A percentile compares a stretch with the other conserved stretches of the same genome.
Conservation (phyloP, 2,329 filamentous ascomycete species). For the Chalara sp. region DNA sequence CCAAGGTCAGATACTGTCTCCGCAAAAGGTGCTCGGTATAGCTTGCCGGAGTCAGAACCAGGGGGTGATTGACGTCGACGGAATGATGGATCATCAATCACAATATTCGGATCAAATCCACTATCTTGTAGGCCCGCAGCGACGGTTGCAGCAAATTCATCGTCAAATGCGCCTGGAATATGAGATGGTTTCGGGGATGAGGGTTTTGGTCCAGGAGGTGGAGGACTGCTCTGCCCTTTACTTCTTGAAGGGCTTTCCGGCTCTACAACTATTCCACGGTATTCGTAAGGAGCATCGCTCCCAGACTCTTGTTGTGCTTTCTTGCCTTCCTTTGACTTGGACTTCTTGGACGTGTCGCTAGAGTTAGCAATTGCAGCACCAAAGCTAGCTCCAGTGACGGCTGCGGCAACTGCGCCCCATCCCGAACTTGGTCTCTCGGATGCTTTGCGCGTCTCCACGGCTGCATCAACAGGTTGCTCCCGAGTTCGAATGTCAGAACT, state of each 20-base stretch:
- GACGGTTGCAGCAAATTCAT: conserved; percentile 64
- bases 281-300: conserved; percentile 15
- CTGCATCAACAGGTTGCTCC: neutral
- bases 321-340: conserved; percentile 11
- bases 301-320: conserved; percentile 3
- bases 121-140: conserved; percentile 63
- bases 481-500: conserved; percentile 3
- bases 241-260: conserved; percentile 11
- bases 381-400: conserved; percentile 36
- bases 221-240: conserved; percentile 32
- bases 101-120: conserved; percentile 64
- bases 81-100: conserved; percentile 59
- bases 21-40: conserved; percentile 43
- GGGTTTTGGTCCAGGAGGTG: conserved; percentile 52
- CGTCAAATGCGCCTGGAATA: conserved; percentile 62
- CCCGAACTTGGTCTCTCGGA: conserved; percentile 23
- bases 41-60: conserved; percentile 43
- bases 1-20: conserved; percentile 41
- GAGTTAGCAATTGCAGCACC: conserved; percentile 22
- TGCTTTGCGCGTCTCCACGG: neutral
- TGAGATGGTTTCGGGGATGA: conserved; percentile 32
- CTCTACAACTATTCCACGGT: conserved; percentile 20
- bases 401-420: conserved; percentile 48
- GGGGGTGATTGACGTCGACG: conserved; percentile 58
- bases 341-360: conserved; percentile 14